Evolutionary conservation across 1,284 basidiomycete genomes (phyloP).

Genomic region (Cryptococcus floricola): DNA sequence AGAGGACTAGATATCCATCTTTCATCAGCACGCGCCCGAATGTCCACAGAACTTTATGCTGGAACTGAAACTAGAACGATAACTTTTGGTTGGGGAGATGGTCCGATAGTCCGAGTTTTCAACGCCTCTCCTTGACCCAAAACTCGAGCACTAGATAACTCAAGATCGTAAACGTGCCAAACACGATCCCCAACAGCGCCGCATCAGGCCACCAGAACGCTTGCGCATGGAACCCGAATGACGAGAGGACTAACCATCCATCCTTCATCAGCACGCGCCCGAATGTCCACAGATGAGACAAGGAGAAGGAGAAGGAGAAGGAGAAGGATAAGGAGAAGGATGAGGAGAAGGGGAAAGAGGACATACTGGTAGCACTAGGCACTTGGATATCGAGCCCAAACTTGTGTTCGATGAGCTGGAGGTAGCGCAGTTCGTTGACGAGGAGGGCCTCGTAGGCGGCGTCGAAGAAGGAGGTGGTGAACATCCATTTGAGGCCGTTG

Average conservation of each 20-base stretch:
- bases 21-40: too few species aligned
- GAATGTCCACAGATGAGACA: too few species aligned
- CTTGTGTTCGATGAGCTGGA: constrained; percentile 82
- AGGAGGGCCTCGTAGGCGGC: constrained; percentile 95
- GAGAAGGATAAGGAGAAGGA: too few species aligned
- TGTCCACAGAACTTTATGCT: too few species aligned
- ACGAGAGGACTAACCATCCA: constrained; percentile 71
- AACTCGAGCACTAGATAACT: constrained; percentile 79
- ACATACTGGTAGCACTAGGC: constrained; percentile 73
- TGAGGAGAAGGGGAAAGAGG: too few species aligned
- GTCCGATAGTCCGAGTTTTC: neutral
- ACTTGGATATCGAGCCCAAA: constrained; percentile 92
- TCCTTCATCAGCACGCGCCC: neutral
- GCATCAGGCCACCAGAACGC: constrained; percentile 97
- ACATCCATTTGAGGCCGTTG: constrained; percentile 71
- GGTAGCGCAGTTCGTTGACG: constrained; percentile 89
- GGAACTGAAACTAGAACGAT: too few species aligned
- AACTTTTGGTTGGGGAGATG: too few species aligned
- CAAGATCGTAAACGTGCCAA: constrained; percentile 65
- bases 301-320: too few species aligned
- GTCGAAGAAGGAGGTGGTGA: constrained; percentile 93
- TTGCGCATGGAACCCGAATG: constrained; percentile 81
- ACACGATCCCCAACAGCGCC: constrained; percentile 74
- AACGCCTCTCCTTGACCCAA: constrained; percentile 87
- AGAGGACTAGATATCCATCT: too few species aligned